phyloP scores from a whole-genome alignment of 2,329 filamentous ascomycete species.

The Blumeria hordei region DNA sequence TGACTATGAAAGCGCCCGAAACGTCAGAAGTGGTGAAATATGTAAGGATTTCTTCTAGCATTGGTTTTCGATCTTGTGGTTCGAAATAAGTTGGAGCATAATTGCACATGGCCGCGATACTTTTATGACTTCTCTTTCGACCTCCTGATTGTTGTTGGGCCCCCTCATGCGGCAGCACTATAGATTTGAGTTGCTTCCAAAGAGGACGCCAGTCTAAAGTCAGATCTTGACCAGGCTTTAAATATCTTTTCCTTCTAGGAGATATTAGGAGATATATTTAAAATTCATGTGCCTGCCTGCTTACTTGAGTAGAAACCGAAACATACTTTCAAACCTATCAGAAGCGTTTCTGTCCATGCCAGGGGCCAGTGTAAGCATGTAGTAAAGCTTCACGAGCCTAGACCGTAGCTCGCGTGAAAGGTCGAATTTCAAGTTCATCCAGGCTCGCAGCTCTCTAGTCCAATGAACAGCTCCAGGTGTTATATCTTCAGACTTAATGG shows the following conservation, averaged over 20 bases:
- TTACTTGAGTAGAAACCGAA: constrained; percentile 83
- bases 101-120: constrained; percentile 67
- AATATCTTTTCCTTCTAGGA: constrained; percentile 71
- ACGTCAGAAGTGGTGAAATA: constrained; percentile 88
- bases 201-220: constrained; percentile 78
- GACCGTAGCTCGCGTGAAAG: constrained; percentile 65
- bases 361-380: constrained; percentile 74
- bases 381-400: constrained; percentile 74
- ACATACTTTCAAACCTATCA: constrained; percentile 91
- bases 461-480: constrained; percentile 83
- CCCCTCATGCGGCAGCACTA: constrained; percentile 69
- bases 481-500: constrained; percentile 81
- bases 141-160: constrained; percentile 31
- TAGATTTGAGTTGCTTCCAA: constrained; percentile 76
- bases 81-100: constrained; percentile 88
- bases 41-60: constrained; percentile 57
- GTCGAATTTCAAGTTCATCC: constrained; percentile 94
- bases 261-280: background rate
- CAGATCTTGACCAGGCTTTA: constrained; percentile 77
- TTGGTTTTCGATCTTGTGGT: constrained; percentile 57
- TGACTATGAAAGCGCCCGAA: constrained; percentile 80
- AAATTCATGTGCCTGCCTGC: constrained; percentile 13
- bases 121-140: constrained; percentile 31
- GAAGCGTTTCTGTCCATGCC: constrained; percentile 61
- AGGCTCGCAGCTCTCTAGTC: constrained; percentile 87